These are phyloP conservation scores for Cryphonectria naterciae DNA, from an alignment of 2,329 filamentous ascomycete species.

Conservation along the genomic window DNA sequence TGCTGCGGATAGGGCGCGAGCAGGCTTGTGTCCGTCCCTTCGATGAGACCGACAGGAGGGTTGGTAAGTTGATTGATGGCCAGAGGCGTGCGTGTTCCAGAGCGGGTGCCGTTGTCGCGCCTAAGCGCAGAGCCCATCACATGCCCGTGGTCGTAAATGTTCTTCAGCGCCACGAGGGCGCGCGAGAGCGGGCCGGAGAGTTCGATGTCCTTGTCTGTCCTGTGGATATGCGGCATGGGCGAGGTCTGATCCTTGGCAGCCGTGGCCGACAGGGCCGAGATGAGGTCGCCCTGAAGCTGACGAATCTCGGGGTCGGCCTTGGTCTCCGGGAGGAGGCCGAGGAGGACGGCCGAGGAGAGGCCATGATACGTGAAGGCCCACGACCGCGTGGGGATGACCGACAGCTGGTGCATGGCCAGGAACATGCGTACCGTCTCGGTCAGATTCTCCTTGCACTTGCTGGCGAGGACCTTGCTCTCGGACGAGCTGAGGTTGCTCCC, in stretches of 20 bases:
- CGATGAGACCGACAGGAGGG: slow-evolving; percentile 17
- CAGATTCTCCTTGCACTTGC: slow-evolving; percentile 64
- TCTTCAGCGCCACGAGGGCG: slow-evolving; percentile 63
- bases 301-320: slow-evolving; percentile 66
- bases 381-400: slow-evolving; percentile 67
- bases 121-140: slow-evolving; percentile 54
- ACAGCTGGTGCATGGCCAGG: slow-evolving; percentile 69
- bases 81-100: slow-evolving; percentile 50
- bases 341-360: slow-evolving; percentile 65
- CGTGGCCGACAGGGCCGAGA: slow-evolving; percentile 65
- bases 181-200: slow-evolving; percentile 64
- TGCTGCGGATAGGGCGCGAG: slow-evolving; percentile 30
- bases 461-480: slow-evolving; percentile 60
- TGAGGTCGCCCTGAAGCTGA: slow-evolving; percentile 66
- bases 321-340: slow-evolving; percentile 66
- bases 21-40: slow-evolving; percentile 17
- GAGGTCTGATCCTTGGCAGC: slow-evolving; percentile 65
- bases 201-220: slow-evolving; percentile 64
- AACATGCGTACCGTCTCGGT: slow-evolving; percentile 71
- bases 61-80: slow-evolving; percentile 35
- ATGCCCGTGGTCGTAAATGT: slow-evolving; percentile 69
- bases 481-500: slow-evolving; percentile 51
- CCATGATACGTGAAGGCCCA: slow-evolving; percentile 73
- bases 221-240: slow-evolving; percentile 55
- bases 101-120: slow-evolving; percentile 51